Base-by-base conservation (phyloP, 2,329 filamentous ascomycete genomes). In the Huntiella omanensis region DNA sequence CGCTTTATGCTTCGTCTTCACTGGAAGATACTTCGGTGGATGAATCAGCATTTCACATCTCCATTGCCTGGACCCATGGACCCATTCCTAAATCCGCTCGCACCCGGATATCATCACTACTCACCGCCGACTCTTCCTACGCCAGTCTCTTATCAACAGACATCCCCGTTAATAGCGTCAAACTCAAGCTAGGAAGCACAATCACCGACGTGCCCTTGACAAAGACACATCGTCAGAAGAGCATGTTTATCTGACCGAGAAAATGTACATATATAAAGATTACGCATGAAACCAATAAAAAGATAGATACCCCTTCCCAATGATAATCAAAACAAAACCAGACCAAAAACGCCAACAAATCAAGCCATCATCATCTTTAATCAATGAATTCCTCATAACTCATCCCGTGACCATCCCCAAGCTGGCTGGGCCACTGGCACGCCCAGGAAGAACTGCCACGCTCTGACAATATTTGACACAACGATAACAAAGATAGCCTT, bases 11-110 rank as follows among this genome's bases (percentile, higher is more conserved):
- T 12, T 40, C 38, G 3, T 3, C 38, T 40, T 28, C 3, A 28
- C 8, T 28, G 22, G 22, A 28, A 28, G 5, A 15, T 15, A 33
- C 19, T 6, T 4, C 8, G 10, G 57, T 52, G 33, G 57, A 53
- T 33, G 53, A 55, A 4, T 59, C 68, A 42, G 74, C 71, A 16
- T 95, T 95, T 56, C 91, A 98, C 60, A 65, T 96, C 50, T 94
- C 86, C 40, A 75, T 98, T 47, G 91, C 80, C 0, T 96, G 88
- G 91, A 80, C 73, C 1, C 22, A 28, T 28, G 22, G 22, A 10
- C 22, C 22, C 6, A 28, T 28, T 28, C 22, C 22, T 28, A 28
- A 28, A 28, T 28, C 22, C 6, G 22, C 22, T 28, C 22, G 22
- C 22, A 10, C 22, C 22, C 22, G 22, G 22, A 28, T 28, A 28